Percentiles rank a stretch among this genome's conserved stretches.
phyloP scores from a whole-genome alignment of 75 land plant genomes.

The Cupressus sempervirens region DNA sequence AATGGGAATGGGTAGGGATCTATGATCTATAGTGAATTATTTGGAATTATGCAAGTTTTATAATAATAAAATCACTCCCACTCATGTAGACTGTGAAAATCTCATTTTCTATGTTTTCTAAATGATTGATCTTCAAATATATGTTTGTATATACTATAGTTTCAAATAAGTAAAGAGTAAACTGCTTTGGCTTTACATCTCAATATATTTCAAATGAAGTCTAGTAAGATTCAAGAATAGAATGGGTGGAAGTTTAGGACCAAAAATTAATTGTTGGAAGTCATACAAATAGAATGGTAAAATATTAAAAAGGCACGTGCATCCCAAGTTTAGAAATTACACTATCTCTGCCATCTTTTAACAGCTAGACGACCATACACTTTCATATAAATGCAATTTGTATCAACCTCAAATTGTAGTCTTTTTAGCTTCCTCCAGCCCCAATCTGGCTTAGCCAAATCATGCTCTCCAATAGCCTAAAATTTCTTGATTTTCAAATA shows the following conservation, averaged over 20 bases:
- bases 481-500: constrained; percentile 62
- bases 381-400: constrained; percentile 56
- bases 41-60: too few species aligned
- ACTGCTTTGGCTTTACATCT: neutral
- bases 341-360: constrained; percentile 40
- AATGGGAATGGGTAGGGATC: neutral
- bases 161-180: neutral
- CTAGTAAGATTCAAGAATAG: neutral
- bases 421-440: constrained; percentile 59
- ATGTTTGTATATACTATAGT: neutral
- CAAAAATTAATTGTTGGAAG: neutral
- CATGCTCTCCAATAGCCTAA: constrained; percentile 71
- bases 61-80: too few species aligned
- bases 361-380: constrained; percentile 31
- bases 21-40: neutral
- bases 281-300: neutral
- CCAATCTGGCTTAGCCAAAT: constrained; percentile 53
- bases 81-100: too few species aligned
- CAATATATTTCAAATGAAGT: neutral
- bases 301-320: too few species aligned
- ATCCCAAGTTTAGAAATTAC: neutral
- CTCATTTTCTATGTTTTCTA: too few species aligned
- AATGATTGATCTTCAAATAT: neutral
- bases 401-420: constrained; percentile 69
- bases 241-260: neutral